Conservation (phyloP, 495 filamentous ascomycete species). For the Lophium mytilinum region DNA sequence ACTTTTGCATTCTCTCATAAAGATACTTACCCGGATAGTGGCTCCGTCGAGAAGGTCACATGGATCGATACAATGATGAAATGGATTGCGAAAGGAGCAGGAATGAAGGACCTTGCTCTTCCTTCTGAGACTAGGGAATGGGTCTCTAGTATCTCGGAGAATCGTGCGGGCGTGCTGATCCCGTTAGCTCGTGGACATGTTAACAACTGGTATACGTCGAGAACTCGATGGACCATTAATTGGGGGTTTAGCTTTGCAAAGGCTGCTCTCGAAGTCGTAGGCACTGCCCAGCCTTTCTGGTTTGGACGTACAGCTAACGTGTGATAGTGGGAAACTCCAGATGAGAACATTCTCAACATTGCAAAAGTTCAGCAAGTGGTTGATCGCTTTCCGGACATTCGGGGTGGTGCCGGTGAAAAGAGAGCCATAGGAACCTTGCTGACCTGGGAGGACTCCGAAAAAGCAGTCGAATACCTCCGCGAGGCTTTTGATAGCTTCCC, state of each 20-base stretch:
- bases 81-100: not conserved
- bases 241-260: not conserved
- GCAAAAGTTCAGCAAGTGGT: not conserved
- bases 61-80: not conserved
- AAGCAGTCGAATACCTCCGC: not conserved
- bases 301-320: not conserved
- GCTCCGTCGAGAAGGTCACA: not conserved
- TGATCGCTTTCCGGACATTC: not conserved
- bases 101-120: not conserved
- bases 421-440: not conserved
- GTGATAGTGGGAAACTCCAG: not conserved
- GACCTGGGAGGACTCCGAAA: not conserved
- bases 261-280: not conserved
- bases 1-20: not conserved
- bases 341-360: not conserved
- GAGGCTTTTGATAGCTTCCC: too few species aligned
- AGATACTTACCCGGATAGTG: not conserved
- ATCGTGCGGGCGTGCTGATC: not conserved
- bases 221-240: not conserved
- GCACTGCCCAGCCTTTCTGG: not conserved
- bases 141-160: not conserved
- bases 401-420: not conserved
- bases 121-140: not conserved
- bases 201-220: not conserved
- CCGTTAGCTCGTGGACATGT: conserved; percentile 1